Evolutionary conservation across 2,329 filamentous ascomycete species (phyloP).

Genomic region (Hypoxylon sp.): DNA sequence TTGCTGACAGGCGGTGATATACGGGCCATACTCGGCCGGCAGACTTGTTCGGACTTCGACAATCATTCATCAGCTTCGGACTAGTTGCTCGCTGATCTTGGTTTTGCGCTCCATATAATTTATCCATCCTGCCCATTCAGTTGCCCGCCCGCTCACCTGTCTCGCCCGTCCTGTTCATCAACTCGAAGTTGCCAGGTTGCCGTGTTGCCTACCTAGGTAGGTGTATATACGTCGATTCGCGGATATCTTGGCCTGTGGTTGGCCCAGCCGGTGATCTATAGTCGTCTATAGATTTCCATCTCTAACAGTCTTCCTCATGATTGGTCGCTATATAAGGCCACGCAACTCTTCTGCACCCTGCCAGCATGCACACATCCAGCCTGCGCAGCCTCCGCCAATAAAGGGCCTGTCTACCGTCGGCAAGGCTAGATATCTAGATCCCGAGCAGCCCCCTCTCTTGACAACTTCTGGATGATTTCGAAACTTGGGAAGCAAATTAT

Average conservation of each 20-base stretch:
- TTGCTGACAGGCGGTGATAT: constrained; percentile 1
- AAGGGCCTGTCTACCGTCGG: constrained; percentile 8
- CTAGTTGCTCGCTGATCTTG: constrained; percentile 23
- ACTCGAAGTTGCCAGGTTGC: constrained; percentile 5
- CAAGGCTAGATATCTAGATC: constrained; percentile 30
- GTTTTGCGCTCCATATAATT: constrained; percentile 20
- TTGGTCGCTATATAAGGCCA: constrained; percentile 21
- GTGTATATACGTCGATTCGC: constrained; percentile 1
- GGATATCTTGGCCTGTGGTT: constrained; percentile 1
- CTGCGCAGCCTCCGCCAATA: too few species aligned
- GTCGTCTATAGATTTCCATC: constrained; percentile 23
- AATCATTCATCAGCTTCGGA: constrained; percentile 5
- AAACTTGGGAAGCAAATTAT: constrained; percentile 28
- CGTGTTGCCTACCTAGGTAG: too few species aligned
- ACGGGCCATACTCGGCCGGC: constrained; percentile 1
- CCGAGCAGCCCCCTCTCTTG: constrained; percentile 26
- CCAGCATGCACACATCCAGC: too few species aligned
- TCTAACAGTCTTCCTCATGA: constrained; percentile 12
- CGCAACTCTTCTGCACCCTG: constrained; percentile 7
- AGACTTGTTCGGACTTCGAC: not conserved
- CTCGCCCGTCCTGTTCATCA: constrained; percentile 10
- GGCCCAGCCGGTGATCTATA: constrained; percentile 12
- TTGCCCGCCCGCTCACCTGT: constrained; percentile 12
- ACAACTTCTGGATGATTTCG: constrained; percentile 17
- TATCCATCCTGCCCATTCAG: constrained; percentile 21